Percentiles rank a stretch among this genome's conserved stretches.
Conservation (phyloP, 2,329 filamentous ascomycete species). For the Calonectria hongkongensis region DNA sequence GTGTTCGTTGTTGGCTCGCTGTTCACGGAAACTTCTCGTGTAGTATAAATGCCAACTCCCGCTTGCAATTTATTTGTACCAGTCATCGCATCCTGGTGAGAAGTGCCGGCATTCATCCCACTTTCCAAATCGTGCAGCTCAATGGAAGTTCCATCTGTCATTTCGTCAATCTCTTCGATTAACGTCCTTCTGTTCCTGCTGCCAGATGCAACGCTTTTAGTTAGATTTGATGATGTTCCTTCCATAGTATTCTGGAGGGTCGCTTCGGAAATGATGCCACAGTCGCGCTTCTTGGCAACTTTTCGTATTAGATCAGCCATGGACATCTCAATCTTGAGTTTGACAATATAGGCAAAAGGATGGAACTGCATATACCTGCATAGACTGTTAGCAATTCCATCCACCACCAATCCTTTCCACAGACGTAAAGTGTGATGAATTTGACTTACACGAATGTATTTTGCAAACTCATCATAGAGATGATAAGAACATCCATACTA, state of each 20-base stretch:
- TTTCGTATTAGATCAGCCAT: conserved; percentile 71
- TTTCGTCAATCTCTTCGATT: neutral
- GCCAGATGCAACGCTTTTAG: neutral
- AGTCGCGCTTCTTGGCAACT: conserved; percentile 51
- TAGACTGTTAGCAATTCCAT: neutral
- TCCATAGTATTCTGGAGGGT: neutral
- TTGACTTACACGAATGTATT: conserved; percentile 54
- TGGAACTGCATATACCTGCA: conserved; percentile 69
- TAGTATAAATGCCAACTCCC: neutral
- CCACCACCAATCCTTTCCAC: too few species aligned
- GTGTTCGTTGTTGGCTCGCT: neutral
- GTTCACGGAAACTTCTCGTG: neutral
- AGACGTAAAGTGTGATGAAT: neutral
- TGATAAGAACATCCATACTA: conserved; percentile 55
- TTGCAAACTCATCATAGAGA: conserved; percentile 55
- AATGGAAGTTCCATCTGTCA: neutral
- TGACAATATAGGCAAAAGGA: conserved; percentile 71
- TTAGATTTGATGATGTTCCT: too few species aligned
- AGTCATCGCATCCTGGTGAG: neutral
- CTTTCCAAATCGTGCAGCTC: neutral
- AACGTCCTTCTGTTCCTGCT: neutral
- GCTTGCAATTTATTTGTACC: neutral
- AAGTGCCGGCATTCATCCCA: neutral
- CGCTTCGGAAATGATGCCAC: conserved; percentile 21
- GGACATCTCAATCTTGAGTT: conserved; percentile 72